A percentile compares a stretch with the other conserved stretches of the same genome.
Evolutionary conservation across 306 rosid genomes (phyloP).

Genomic region (Cicer pinnatifidum): DNA sequence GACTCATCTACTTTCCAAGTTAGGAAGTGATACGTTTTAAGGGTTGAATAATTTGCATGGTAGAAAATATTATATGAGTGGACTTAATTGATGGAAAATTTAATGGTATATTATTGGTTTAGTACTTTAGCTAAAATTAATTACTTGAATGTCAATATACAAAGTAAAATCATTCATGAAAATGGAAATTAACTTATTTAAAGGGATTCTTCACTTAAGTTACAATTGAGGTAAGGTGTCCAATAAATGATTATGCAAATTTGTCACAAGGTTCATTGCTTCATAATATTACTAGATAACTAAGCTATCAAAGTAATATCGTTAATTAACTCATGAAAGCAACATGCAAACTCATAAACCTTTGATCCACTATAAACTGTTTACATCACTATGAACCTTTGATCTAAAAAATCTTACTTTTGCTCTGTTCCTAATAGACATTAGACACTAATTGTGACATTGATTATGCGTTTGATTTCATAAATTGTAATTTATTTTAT

Average conservation of each 20-base stretch:
- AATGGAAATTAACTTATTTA: constrained; percentile 25
- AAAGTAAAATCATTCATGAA: constrained; percentile 8
- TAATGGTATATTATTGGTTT: constrained; percentile 29
- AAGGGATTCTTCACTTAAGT: constrained; percentile 46
- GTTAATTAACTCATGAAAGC: constrained; percentile 36
- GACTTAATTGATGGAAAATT: constrained; percentile 20
- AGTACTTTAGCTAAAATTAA: constrained; percentile 38
- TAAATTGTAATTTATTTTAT: too few species aligned
- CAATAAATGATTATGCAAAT: constrained; percentile 30
- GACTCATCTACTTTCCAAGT: constrained; percentile 8
- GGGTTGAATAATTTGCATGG: constrained; percentile 12
- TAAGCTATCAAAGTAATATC: constrained; percentile 21
- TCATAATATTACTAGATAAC: constrained; percentile 36
- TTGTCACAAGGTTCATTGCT: constrained; percentile 36
- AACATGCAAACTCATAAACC: constrained; percentile 24
- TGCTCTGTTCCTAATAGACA: too few species aligned
- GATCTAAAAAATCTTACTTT: too few species aligned
- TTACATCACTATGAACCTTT: too few species aligned
- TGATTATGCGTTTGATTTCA: too few species aligned
- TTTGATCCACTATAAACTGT: neutral
- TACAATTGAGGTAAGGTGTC: constrained; percentile 30
- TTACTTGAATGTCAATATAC: neutral
- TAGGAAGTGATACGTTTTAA: constrained; percentile 8
- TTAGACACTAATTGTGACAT: too few species aligned
- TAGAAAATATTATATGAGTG: neutral